Evolutionary conservation across 352 stramenopile species (phyloP).

Genomic region (Phytophthora melonis): DNA sequence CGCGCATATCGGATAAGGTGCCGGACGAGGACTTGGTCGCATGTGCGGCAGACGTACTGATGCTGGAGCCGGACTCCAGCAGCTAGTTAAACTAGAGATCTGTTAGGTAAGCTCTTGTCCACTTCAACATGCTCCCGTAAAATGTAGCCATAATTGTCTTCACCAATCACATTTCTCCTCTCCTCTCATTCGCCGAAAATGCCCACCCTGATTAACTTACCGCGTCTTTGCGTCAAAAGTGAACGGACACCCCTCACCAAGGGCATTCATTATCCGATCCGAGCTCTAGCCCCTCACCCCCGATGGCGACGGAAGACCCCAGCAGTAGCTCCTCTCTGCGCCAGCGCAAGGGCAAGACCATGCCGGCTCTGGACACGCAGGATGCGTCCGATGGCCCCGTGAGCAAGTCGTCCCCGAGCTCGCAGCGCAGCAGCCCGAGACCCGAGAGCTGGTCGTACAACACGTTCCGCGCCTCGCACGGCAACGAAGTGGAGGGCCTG

Average conservation of each 20-base stretch:
- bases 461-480: conserved; percentile 68
- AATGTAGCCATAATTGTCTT: not conserved
- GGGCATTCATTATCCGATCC: conserved; percentile 6
- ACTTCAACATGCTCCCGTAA: too few relatives aligned
- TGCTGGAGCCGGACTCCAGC: too few relatives aligned
- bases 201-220: not conserved
- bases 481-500: conserved; percentile 67
- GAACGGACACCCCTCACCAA: not conserved
- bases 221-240: not conserved
- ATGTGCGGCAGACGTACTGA: too few relatives aligned
- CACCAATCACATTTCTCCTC: not conserved
- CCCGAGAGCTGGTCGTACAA: conserved; percentile 53
- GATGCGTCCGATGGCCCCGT: not conserved
- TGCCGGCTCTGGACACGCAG: conserved; percentile 17
- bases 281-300: not conserved
- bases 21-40: too few relatives aligned
- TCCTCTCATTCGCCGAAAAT: too few relatives aligned
- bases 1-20: too few relatives aligned
- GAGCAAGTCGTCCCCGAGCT: not conserved
- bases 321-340: conserved; percentile 18
- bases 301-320: conserved; percentile 17
- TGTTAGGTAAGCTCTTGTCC: too few relatives aligned
- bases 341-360: conserved; percentile 26
- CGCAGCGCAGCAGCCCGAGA: conserved; percentile 27
- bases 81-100: too few relatives aligned